Percentiles rank a stretch among this genome's conserved stretches.
These are phyloP conservation scores for Yamadazyma ubonensis DNA, from an alignment of 805 yeast genomes.

Conservation along the genomic window DNA sequence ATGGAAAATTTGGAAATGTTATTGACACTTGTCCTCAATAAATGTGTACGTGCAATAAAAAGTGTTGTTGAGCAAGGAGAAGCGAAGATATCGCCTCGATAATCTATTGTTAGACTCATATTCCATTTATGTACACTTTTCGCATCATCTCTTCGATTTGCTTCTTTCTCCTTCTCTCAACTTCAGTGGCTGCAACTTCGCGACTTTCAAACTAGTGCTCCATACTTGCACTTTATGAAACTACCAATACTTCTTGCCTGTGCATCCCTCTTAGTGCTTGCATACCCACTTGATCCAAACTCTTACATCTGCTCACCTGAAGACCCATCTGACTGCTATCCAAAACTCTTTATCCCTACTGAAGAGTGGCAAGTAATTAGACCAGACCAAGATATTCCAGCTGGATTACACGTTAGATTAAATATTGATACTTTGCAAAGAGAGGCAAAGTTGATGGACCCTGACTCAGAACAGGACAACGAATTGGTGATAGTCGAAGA, in stretches of 20 bases:
- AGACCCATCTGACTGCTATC: conserved; percentile 52
- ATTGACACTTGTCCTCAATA: no score
- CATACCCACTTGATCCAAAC: background rate
- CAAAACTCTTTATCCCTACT: conserved; percentile 60
- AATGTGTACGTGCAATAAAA: no score
- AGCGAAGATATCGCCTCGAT: no score
- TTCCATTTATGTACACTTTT: background rate
- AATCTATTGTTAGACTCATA: background rate
- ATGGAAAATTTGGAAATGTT: no score
- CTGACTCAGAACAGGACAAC: conserved; percentile 19
- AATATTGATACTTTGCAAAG: conserved; percentile 68
- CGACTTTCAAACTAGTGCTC: background rate
- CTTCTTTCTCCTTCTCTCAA: background rate
- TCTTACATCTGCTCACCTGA: conserved; percentile 12
- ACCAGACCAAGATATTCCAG: conserved; percentile 76
- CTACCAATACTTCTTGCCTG: background rate
- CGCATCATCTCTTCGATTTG: background rate
- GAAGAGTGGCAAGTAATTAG: conserved; percentile 66
- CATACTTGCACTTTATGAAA: conserved; percentile 4
- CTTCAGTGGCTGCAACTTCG: conserved; percentile 3
- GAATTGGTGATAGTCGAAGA: conserved; percentile 6
- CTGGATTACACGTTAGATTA: conserved; percentile 73
- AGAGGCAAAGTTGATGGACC: conserved; percentile 62
- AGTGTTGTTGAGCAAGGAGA: no score
- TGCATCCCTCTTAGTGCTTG: conserved; percentile 1